Evolutionary conservation across 306 rosid genomes (phyloP).

Genomic region (Fragaria ananassa): DNA sequence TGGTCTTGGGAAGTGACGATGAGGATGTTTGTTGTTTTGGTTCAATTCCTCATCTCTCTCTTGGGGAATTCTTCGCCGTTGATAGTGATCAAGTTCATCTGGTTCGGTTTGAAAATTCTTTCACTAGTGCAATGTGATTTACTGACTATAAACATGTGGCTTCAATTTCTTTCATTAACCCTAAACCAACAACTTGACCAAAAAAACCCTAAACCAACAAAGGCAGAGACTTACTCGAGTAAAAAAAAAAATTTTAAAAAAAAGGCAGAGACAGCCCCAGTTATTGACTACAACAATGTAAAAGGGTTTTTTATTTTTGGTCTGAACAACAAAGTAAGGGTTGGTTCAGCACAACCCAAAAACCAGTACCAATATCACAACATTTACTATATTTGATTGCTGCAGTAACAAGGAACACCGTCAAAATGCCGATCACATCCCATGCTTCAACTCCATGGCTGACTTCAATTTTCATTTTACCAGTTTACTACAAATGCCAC

Average conservation of each 20-base stretch:
- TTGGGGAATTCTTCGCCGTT: background rate
- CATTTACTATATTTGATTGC: background rate
- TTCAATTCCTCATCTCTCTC: background rate
- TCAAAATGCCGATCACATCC: background rate
- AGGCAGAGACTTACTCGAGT: background rate
- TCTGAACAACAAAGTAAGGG: too few relatives aligned
- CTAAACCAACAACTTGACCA: too few relatives aligned
- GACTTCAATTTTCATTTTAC: background rate
- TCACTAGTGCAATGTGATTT: background rate
- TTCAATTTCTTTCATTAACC: background rate
- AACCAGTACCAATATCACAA: too few relatives aligned
- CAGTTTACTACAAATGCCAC: background rate
- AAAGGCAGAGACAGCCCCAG: background rate
- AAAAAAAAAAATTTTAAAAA: too few relatives aligned
- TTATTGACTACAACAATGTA: background rate
- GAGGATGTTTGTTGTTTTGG: background rate
- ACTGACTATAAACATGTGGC: background rate
- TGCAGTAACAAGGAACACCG: too few relatives aligned
- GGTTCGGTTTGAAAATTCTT: background rate
- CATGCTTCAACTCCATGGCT: background rate
- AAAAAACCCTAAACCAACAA: too few relatives aligned
- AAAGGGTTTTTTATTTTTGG: too few relatives aligned
- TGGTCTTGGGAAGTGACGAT: slow-evolving; percentile 11
- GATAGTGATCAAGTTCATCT: background rate
- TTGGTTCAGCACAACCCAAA: too few relatives aligned